Evolutionary conservation across 345 rosid species (phyloP), one percentile per base, ranked within the genome.

Genomic region (Stellera chamaejasme): DNA sequence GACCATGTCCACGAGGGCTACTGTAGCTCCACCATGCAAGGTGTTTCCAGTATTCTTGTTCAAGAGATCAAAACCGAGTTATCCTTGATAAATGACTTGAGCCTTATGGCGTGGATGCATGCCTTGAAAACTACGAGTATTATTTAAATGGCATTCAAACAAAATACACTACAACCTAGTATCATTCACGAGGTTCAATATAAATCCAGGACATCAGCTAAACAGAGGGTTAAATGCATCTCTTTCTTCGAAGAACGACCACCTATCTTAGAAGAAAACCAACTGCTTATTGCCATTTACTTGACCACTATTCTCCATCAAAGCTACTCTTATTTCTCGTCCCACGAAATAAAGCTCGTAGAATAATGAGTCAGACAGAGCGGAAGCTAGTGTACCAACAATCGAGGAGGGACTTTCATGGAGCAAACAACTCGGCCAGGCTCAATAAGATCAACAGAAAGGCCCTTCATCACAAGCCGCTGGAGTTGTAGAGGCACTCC

Each of bases 401-500:
- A 75, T 60, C 91, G 94, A 75, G 83, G 61, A 60, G 83, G 87
- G 63, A 83, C 84, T 64, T 69, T 84, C 66, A 90, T 65, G 78
- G 94, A 81, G 77, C 94, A 90, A 58, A 90, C 1, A 69, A 87
- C 14, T 43, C 91, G 96, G 52, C 89, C 91, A n/a, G 74, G 79
- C 59, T 90, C 89, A 54, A 83, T 67, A 13, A 78, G 72, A 63
- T 81, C 89, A 27, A 83, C 76, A 28, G 61, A 66, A 11, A 87
- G 72, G 52, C 94, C 94, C 64, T 75, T 70, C 61, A 77, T 42
- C 7, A 87, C 64, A 44, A 90, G 78, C 54, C 72, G 57, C 56
- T 90, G 91, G 57, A 60, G 47, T 58, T 15, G 39, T 27, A 28
- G 32, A 27, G 62, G 62, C 62, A 48, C 28, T 36, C 62, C 62